phyloP scores from a whole-genome alignment of 352 stramenopile genomes.

The Phytophthora agathidicida region DNA sequence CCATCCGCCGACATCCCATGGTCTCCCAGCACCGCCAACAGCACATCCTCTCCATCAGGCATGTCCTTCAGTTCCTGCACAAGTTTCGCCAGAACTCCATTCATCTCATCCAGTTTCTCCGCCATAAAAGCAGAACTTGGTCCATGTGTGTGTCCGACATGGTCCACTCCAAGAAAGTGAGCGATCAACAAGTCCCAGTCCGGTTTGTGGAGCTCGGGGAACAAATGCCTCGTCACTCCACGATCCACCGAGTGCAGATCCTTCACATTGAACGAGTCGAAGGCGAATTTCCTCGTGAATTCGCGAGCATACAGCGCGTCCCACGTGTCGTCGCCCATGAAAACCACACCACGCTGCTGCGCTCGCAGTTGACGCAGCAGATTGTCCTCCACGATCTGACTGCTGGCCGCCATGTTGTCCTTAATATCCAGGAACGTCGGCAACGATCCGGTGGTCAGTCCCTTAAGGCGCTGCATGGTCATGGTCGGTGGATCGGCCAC shows the following conservation, averaged over 20 bases:
- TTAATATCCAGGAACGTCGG: constrained; percentile 98
- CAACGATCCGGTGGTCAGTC: constrained; percentile 96
- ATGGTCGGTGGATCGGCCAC: constrained; percentile 98
- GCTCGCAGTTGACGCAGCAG: constrained; percentile 90
- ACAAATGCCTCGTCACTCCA: constrained; percentile 83
- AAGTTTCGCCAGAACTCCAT: constrained; percentile 85
- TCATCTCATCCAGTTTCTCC: constrained; percentile 96
- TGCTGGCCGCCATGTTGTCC: constrained; percentile 91
- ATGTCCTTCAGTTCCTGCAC: constrained; percentile 62
- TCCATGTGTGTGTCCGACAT: constrained; percentile 98
- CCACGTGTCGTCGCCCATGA: constrained; percentile 99
- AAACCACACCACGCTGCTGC: constrained; percentile 78
- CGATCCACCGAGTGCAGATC: constrained; percentile 98
- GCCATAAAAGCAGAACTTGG: constrained; percentile 95
- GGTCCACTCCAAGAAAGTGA: constrained; percentile 95
- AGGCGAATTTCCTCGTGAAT: constrained; percentile 94
- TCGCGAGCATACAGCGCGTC: constrained; percentile 91
- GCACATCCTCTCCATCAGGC: constrained; percentile 69
- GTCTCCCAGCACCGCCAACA: constrained; percentile 96
- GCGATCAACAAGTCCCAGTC: constrained; percentile 88
- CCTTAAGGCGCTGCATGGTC: constrained; percentile 98
- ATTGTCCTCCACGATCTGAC: constrained; percentile 96
- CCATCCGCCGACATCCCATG: constrained; percentile 99
- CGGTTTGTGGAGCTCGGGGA: constrained; percentile 63
- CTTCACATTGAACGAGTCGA: constrained; percentile 98